Evolutionary conservation across 73 alveolate genomes (phyloP).

Genomic region (Stentor coeruleus): DNA sequence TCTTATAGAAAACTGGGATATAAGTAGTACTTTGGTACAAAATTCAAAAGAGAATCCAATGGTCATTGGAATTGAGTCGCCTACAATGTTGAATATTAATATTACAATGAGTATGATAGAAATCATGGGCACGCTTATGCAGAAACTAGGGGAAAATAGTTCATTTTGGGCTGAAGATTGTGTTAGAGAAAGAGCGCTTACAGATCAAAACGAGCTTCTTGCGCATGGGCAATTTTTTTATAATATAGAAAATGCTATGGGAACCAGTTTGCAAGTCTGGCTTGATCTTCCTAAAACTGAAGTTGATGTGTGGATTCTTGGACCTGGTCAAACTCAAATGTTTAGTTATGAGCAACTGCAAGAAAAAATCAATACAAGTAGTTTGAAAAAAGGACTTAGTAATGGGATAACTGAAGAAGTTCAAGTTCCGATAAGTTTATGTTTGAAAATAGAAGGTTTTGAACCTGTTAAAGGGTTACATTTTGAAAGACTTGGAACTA

Average conservation of each 20-base stretch:
- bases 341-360: neutral
- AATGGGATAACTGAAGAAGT: slow-evolving; percentile 6
- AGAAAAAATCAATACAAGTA: neutral
- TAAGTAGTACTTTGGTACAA: neutral
- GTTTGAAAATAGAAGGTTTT: neutral
- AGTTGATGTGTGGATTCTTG: slow-evolving; percentile 1
- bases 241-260: neutral
- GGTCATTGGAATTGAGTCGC: neutral
- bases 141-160: slow-evolving; percentile 14
- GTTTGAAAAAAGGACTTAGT: neutral
- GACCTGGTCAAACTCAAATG: neutral
- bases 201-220: neutral
- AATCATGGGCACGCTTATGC: neutral
- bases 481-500: neutral
- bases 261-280: neutral
- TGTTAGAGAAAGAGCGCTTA: slow-evolving; percentile 6
- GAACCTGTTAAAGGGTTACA: neutral
- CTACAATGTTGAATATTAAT: neutral
- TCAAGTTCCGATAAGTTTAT: neutral
- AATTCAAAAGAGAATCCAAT: neutral
- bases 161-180: slow-evolving; percentile 11
- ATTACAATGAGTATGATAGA: neutral
- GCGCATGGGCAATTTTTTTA: slow-evolving; percentile 18
- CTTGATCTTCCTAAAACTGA: slow-evolving; percentile 15
- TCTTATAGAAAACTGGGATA: slow-evolving; percentile 12